Evolutionary conservation across 2,329 filamentous ascomycete species (phyloP).

Genomic region (Beauveria caledonica): DNA sequence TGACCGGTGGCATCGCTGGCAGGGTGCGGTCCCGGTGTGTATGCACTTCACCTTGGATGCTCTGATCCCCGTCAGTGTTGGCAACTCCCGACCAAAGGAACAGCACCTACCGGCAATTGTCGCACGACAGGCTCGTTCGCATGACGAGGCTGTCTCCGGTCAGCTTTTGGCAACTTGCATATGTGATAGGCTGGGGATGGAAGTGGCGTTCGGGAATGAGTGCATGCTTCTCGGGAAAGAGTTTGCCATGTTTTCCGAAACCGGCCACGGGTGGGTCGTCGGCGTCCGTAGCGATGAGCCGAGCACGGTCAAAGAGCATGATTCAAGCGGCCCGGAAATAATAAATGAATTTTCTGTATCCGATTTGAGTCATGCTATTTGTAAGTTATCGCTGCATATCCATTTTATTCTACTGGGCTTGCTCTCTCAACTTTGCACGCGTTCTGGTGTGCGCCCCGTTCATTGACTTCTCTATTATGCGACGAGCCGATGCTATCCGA

Average conservation of each 20-base stretch:
- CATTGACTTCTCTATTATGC: background rate
- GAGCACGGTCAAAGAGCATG: background rate
- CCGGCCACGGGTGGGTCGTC: conserved; percentile 1
- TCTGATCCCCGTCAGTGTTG: conserved; percentile 15
- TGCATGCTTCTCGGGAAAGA: conserved; percentile 3
- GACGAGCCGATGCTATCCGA: background rate
- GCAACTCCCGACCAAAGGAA: background rate
- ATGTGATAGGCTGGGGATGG: background rate
- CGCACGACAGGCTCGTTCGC: conserved; percentile 28
- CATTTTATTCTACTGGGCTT: too few relatives aligned
- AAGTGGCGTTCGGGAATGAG: background rate
- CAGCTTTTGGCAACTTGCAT: background rate
- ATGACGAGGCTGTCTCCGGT: conserved; percentile 13
- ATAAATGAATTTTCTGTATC: background rate
- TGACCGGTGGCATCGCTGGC: conserved; percentile 22
- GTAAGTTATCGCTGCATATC: background rate
- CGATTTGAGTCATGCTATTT: background rate
- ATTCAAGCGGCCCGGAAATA: background rate
- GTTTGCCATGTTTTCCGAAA: conserved; percentile 6
- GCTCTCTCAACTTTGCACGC: too few relatives aligned
- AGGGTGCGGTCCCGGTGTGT: conserved; percentile 24
- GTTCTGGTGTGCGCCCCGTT: too few relatives aligned
- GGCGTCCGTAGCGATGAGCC: background rate
- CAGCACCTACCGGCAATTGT: conserved; percentile 23
- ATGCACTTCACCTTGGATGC: conserved; percentile 29